phyloP scores from a whole-genome alignment of 768 basidiomycete genomes.

The Favolaschia claudopus region DNA sequence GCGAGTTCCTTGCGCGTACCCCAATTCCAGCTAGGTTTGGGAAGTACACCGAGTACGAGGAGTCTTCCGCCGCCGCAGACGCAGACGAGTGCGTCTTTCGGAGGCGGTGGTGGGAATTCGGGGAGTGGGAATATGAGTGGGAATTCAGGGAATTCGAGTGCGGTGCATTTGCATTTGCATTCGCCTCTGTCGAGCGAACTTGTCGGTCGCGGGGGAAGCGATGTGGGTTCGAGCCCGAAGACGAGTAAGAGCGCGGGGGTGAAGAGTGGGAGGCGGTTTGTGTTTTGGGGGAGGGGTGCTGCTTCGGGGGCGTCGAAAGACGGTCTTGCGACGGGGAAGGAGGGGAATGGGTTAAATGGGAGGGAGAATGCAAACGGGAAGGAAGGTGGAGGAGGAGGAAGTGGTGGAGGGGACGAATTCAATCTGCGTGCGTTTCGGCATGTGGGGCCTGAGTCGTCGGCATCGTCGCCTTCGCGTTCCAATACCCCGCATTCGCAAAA shows the following conservation, averaged over 20 bases:
- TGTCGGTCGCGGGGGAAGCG: neutral
- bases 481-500: neutral
- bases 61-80: conserved; percentile 5
- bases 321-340: neutral
- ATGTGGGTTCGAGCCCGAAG: neutral
- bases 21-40: no score
- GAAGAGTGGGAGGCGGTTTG: conserved; percentile 8
- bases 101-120: neutral
- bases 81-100: neutral
- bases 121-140: no score
- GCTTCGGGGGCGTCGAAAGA: neutral
- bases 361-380: no score
- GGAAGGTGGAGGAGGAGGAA: neutral
- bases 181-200: conserved; percentile 13
- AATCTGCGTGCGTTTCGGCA: conserved; percentile 23
- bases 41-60: conserved; percentile 14
- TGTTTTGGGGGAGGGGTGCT: conserved; percentile 13
- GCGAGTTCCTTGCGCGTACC: no score
- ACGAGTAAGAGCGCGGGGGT: neutral
- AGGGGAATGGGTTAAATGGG: no score
- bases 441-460: neutral
- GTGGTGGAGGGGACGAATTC: conserved; percentile 1
- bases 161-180: neutral
- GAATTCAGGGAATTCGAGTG: no score
- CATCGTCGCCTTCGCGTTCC: neutral